Evolutionary conservation across 495 filamentous ascomycete genomes (phyloP), one percentile per base, ranked within the genome.

Genomic region (Aspergillus leporis): DNA sequence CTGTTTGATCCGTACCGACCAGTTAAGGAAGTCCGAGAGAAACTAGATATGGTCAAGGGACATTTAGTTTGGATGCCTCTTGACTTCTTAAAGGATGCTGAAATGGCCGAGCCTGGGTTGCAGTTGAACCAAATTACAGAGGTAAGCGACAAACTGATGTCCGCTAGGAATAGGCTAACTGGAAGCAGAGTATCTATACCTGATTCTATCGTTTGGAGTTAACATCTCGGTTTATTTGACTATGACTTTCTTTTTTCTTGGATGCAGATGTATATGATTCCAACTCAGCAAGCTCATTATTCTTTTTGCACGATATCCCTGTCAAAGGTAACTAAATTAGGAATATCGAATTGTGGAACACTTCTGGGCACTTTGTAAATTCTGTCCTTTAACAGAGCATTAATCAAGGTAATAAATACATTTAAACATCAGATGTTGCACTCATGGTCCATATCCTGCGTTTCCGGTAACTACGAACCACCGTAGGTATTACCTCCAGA

Each of bases 61-160:
- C 94, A 97, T 78, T 70, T 98, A 28, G 92, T 98, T 0, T 97
- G 93, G 93, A 91, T 97, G 88, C 93, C 92, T 49, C 66, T 97
- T 62, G 85, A 93, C 41, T 98, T 96, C 66, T 71, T 97, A 66
- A 76, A 80, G 59, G 89, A 96, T 62, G 93, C 88, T 0, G 80
- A 88, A 62, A 94, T 97, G 93, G 93, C 92, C 0, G 94, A 97
- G 77, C 87, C 83, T 66, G 94, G 93, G 0, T 64, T 92, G 75
- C 80, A 85, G 66, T 80, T 92, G 58, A 92, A 92, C 72, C 71
- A 78, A 18, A 85, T 81, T 62, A 92, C 89, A 0, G 88, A 91
- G 78, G 77, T 79, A 62, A 70, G 74, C 6, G 51, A 31, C 18
- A 16, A 13, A 36, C 8, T 48, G 2, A 5, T 22, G 12, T n/a